These are phyloP conservation scores for Elasticomyces elasticus DNA, from an alignment of 495 filamentous ascomycete genomes.

Conservation along the genomic window DNA sequence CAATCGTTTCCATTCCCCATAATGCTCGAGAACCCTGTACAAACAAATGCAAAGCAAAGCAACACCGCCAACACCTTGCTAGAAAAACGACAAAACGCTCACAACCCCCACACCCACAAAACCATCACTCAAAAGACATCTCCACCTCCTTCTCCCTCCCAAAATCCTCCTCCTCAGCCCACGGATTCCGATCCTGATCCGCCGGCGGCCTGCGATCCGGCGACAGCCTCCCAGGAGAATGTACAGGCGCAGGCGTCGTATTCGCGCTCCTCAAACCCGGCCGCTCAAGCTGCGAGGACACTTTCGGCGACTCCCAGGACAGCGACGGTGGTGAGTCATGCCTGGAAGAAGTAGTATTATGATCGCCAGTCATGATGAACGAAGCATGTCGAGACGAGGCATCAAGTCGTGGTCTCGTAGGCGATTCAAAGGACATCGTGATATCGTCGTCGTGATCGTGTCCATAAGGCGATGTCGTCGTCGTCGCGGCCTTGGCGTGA, in stretches of 20 bases:
- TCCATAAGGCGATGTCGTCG: neutral
- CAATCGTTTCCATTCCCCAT: no score
- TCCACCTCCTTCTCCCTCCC: conserved; percentile 40
- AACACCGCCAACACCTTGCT: conserved; percentile 1
- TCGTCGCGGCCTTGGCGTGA: conserved; percentile 1
- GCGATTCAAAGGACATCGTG: conserved; percentile 9
- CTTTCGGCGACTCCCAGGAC: neutral
- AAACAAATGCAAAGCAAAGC: neutral
- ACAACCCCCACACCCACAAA: neutral
- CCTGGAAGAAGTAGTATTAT: no score
- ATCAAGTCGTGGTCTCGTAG: neutral
- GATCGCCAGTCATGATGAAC: neutral
- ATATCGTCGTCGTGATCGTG: neutral
- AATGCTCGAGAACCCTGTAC: no score
- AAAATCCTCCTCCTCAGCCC: conserved; percentile 30
- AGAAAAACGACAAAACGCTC: neutral
- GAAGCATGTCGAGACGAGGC: neutral
- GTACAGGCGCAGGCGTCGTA: conserved; percentile 5
- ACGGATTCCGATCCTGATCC: conserved; percentile 17
- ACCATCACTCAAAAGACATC: conserved; percentile 58
- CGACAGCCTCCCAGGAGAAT: neutral
- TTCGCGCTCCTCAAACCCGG: conserved; percentile 6
- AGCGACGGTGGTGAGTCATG: no score
- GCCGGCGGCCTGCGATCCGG: neutral
- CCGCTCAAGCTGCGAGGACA: no score